Evolutionary conservation across 139 green algal genomes (phyloP).

Genomic region (Bryopsis sp.): DNA sequence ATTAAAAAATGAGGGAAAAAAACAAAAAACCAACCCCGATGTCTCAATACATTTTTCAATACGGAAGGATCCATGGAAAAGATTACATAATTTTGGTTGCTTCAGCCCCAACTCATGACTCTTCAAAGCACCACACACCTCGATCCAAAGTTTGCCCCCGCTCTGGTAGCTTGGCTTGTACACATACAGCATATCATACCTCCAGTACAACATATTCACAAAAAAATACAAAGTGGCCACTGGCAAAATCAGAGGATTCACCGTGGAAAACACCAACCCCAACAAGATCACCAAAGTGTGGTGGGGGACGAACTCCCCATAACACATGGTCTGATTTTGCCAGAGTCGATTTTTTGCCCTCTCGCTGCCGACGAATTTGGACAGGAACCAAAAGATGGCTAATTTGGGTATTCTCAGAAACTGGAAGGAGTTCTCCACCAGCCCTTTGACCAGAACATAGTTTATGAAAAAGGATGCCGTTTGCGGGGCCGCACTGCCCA

Average conservation of each 20-base stretch:
- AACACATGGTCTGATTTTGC: slow-evolving; percentile 38
- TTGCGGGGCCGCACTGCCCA: slow-evolving; percentile 53
- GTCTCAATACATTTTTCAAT: no score
- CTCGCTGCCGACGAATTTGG: slow-evolving; percentile 32
- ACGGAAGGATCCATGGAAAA: no score
- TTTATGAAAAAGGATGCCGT: slow-evolving; percentile 63
- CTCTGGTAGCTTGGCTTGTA: slow-evolving; percentile 28
- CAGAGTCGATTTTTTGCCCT: slow-evolving; percentile 45
- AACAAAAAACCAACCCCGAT: no score
- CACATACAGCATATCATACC: slow-evolving; percentile 35
- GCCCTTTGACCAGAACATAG: slow-evolving; percentile 47
- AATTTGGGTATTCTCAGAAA: slow-evolving; percentile 15
- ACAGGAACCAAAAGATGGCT: slow-evolving; percentile 27
- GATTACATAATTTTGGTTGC: no score
- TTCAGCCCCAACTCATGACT: no score
- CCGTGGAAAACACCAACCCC: slow-evolving; percentile 49
- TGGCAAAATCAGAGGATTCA: slow-evolving; percentile 63
- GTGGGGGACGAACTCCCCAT: slow-evolving; percentile 39
- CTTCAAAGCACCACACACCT: no score
- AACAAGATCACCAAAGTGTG: slow-evolving; percentile 55
- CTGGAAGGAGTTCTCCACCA: not conserved
- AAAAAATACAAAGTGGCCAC: slow-evolving; percentile 60
- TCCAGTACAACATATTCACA: slow-evolving; percentile 29
- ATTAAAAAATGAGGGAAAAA: no score
- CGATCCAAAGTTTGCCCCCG: slow-evolving; percentile 25